Percentiles rank a stretch among this genome's conserved stretches.
Conservation (phyloP, 257 asterid species). For the Solanum rostratum region DNA sequence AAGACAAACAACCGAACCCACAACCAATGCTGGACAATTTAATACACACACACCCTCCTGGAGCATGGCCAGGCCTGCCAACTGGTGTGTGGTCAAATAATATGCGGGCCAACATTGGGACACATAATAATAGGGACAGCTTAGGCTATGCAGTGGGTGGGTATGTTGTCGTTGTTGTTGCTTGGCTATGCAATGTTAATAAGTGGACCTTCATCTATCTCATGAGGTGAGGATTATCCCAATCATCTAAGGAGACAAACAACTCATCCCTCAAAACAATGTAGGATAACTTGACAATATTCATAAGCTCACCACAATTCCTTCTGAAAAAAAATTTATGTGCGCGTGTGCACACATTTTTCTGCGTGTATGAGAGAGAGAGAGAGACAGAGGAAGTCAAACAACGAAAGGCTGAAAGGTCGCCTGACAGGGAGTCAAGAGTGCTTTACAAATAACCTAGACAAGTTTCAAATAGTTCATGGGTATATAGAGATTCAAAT, state of each 20-base stretch:
- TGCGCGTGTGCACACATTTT: background rate
- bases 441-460: background rate
- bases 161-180: too few species aligned
- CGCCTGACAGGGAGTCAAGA: background rate
- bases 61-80: too few species aligned
- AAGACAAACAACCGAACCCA: background rate
- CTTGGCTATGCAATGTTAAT: background rate
- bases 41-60: background rate
- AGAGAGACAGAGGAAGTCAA: background rate
- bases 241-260: background rate
- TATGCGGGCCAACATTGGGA: background rate
- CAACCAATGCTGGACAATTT: background rate
- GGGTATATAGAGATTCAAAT: background rate
- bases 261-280: background rate
- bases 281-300: background rate
- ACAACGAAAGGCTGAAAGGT: background rate
- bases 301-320: background rate
- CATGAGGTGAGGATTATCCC: background rate
- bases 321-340: background rate
- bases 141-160: too few species aligned
- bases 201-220: background rate
- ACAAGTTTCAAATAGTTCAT: background rate
- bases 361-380: background rate
- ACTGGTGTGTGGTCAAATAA: background rate
- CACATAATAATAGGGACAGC: background rate